Evolutionary conservation across 2,329 filamentous ascomycete genomes (phyloP).

Genomic region (Cladosporium colombiae): DNA sequence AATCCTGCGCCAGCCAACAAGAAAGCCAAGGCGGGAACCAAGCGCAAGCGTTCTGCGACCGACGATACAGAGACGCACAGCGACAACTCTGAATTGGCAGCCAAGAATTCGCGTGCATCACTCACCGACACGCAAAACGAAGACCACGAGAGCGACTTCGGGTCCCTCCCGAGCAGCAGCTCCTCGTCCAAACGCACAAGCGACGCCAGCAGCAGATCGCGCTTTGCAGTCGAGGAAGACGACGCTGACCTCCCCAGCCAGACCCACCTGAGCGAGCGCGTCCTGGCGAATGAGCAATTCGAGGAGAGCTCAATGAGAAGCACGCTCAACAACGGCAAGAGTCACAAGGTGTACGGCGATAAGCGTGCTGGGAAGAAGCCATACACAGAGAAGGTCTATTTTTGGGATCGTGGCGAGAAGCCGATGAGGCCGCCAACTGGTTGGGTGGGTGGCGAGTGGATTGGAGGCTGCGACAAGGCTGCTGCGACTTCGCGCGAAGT

Average conservation of each 20-base stretch:
- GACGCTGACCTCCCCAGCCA: conserved; percentile 10
- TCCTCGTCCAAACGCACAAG: no score
- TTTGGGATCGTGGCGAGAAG: conserved; percentile 1
- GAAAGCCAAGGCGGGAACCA: background rate
- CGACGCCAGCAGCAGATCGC: background rate
- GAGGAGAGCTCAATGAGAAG: conserved; percentile 8
- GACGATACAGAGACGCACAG: background rate
- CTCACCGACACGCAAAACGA: background rate
- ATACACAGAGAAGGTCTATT: background rate
- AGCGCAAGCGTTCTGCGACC: background rate
- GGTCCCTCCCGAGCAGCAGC: background rate
- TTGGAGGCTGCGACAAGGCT: background rate
- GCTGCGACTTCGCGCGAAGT: no score
- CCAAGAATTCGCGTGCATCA: background rate
- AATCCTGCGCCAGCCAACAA: no score
- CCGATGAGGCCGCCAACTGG: conserved; percentile 6
- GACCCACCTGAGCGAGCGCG: conserved; percentile 14
- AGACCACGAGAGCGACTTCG: background rate
- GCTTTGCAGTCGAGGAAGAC: background rate
- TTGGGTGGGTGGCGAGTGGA: conserved; percentile 5
- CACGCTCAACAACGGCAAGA: background rate
- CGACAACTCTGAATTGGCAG: no score
- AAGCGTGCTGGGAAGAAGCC: background rate
- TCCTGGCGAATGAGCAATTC: background rate
- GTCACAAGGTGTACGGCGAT: background rate